These are phyloP conservation scores for Alternaria sp. DNA, from an alignment of 2,329 filamentous ascomycete genomes.

Conservation along the genomic window DNA sequence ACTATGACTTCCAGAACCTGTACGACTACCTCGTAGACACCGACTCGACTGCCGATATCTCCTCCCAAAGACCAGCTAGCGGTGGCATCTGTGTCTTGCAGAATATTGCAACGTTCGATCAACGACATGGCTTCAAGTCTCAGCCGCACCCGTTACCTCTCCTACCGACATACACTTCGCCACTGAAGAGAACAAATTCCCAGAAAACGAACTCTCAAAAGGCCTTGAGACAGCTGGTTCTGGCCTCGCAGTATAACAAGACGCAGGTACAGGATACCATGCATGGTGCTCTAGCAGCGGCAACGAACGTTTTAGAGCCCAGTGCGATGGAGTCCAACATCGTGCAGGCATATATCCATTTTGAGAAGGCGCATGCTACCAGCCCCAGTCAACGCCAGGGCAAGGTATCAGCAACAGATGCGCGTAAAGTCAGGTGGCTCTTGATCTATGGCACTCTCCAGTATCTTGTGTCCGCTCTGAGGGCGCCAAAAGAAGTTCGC, in stretches of 20 bases:
- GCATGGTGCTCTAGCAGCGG: constrained; percentile 60
- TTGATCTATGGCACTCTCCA: constrained; percentile 77
- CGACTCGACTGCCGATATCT: constrained; percentile 57
- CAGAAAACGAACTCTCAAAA: constrained; percentile 44
- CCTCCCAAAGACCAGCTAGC: constrained; percentile 61
- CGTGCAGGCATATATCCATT: constrained; percentile 71
- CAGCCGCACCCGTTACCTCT: constrained; percentile 72
- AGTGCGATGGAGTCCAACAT: constrained; percentile 56
- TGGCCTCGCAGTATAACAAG: constrained; percentile 48
- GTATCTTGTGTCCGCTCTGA: constrained; percentile 69
- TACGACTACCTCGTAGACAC: constrained; percentile 75
- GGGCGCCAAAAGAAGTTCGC: constrained; percentile 66
- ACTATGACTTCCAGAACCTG: constrained; percentile 71
- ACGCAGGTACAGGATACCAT: constrained; percentile 58
- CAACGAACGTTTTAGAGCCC: constrained; percentile 54
- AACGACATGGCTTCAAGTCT: constrained; percentile 63
- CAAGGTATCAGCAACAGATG: constrained; percentile 68
- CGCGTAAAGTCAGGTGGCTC: constrained; percentile 79
- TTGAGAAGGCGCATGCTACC: constrained; percentile 66
- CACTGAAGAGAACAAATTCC: constrained; percentile 32
- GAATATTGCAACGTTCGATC: constrained; percentile 71
- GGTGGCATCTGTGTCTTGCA: constrained; percentile 76
- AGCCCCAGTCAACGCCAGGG: constrained; percentile 62
- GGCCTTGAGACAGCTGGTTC: constrained; percentile 43
- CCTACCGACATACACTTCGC: constrained; percentile 59